phyloP scores from a whole-genome alignment of 495 filamentous ascomycete species.

The Aspergillus carlsbadensis region DNA sequence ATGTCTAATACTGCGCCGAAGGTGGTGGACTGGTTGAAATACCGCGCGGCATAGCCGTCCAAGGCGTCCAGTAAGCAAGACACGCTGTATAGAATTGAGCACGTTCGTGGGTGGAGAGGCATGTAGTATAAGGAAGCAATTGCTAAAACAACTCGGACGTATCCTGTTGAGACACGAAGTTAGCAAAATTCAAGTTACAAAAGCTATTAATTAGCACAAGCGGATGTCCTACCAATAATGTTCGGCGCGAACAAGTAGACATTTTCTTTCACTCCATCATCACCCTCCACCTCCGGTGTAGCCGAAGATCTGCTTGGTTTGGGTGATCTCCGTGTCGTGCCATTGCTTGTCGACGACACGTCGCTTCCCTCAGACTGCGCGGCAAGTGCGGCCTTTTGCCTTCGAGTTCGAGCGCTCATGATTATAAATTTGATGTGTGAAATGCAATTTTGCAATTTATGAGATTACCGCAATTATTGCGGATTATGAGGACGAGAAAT shows the following conservation, averaged over 20 bases:
- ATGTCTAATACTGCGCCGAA: constrained; percentile 98
- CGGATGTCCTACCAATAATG: constrained; percentile 71
- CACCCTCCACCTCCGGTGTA: neutral
- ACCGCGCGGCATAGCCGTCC: constrained; percentile 86
- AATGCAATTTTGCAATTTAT: neutral
- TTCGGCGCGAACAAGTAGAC: constrained; percentile 96
- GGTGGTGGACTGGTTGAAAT: constrained; percentile 84
- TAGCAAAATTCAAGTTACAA: neutral
- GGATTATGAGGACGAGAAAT: neutral
- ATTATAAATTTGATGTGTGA: constrained; percentile 9
- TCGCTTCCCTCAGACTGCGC: constrained; percentile 36
- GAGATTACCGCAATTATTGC: neutral
- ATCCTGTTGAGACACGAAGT: constrained; percentile 56
- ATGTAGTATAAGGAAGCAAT: constrained; percentile 96
- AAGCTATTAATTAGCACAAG: neutral
- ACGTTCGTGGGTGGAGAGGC: constrained; percentile 94
- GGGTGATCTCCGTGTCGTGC: constrained; percentile 27
- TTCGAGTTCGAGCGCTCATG: constrained; percentile 45
- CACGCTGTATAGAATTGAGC: constrained; percentile 84
- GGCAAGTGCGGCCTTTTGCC: constrained; percentile 43
- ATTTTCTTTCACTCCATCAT: constrained; percentile 64
- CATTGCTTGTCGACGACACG: constrained; percentile 31
- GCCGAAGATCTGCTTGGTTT: constrained; percentile 28
- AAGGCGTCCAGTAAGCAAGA: constrained; percentile 93
- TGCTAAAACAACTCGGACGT: constrained; percentile 83